Base-by-base conservation (phyloP, 169 alveolate species). In the Cryptosporidium ryanae region DNA sequence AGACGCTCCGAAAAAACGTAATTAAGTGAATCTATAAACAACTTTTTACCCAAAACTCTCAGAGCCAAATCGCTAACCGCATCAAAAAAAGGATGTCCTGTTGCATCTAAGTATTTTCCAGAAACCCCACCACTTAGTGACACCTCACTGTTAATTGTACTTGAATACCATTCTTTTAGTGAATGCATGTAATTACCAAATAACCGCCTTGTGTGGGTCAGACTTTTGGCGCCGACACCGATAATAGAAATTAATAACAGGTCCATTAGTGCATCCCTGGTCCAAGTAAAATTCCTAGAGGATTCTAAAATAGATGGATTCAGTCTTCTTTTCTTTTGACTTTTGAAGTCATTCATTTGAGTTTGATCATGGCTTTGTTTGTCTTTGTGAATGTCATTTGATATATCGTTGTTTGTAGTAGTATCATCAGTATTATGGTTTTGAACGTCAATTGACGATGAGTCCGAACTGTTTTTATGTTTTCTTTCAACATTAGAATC, bases 141-240 rank as follows among this genome's bases (percentile, higher is more conserved):
- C 13, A 29, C 27, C 5, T 25, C 2, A 6, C 55, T 31, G 12
- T 76, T 32, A 8, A n/a, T 15, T 23, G 34, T 64, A 0, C n/a
- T 46, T 7, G 21, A 13, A 29, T 55, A 68, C 68, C 68, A 76
- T 7, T n/a, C 63, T 23, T 38, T 21, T 43, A 76, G n/a, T 25
- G 71, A 54, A 23, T 43, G 38, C 27, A 34, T 76, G 34, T 76
- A 76, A 61, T 76, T 76, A 5, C 43, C 49, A 29, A 76, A 61
- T 15, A 76, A 38, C 23, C 87, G 70, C 31, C 25, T 76, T 25
- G 63, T 38, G n/a, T 76, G 87, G 52, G 66, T 76, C 46, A 32
- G 55, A 25, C 87, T 76, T 44, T 76, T 76, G 31, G 64, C 49
- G 8, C 87, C 87, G 13, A 38, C 48, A n/a, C 59, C 43, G 15